Conservation (phyloP, 176 grass and related monocot species). For the Oryza longistaminata region DNA sequence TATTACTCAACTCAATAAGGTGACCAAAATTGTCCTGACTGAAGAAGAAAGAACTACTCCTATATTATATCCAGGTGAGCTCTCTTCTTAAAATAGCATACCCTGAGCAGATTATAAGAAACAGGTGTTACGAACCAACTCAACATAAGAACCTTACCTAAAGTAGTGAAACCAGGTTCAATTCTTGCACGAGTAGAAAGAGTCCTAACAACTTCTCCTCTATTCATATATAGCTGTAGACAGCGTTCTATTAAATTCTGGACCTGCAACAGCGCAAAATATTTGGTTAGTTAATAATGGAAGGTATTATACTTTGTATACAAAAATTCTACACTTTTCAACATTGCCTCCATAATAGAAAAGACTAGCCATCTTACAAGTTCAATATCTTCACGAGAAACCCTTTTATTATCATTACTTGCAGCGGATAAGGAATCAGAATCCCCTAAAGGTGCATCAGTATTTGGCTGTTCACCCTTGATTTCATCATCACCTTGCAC, state of each 20-base stretch:
- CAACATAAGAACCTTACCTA: conserved; percentile 50
- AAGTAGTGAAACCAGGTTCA: conserved; percentile 85
- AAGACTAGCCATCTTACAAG: conserved; percentile 52
- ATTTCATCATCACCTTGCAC: conserved; percentile 48
- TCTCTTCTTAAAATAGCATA: conserved; percentile 8
- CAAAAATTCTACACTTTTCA: neutral
- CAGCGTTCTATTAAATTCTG: conserved; percentile 89
- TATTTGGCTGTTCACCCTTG: conserved; percentile 48
- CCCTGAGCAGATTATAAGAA: neutral
- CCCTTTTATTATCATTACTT: conserved; percentile 60
- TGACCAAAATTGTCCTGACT: neutral
- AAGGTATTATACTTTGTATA: neutral
- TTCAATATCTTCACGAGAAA: conserved; percentile 84
- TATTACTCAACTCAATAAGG: conserved; percentile 7
- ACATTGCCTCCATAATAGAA: neutral
- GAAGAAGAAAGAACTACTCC: neutral
- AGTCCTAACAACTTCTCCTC: conserved; percentile 74
- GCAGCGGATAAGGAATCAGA: conserved; percentile 48
- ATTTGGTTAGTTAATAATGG: conserved; percentile 8
- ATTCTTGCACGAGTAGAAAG: conserved; percentile 77
- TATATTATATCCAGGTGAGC: neutral
- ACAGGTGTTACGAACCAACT: neutral
- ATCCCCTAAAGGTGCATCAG: conserved; percentile 51
- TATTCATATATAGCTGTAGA: conserved; percentile 85
- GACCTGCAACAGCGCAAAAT: conserved; percentile 45